These are phyloP conservation scores for Candolleomyces aberdarensis DNA, from an alignment of 768 basidiomycete genomes.

Conservation along the genomic window DNA sequence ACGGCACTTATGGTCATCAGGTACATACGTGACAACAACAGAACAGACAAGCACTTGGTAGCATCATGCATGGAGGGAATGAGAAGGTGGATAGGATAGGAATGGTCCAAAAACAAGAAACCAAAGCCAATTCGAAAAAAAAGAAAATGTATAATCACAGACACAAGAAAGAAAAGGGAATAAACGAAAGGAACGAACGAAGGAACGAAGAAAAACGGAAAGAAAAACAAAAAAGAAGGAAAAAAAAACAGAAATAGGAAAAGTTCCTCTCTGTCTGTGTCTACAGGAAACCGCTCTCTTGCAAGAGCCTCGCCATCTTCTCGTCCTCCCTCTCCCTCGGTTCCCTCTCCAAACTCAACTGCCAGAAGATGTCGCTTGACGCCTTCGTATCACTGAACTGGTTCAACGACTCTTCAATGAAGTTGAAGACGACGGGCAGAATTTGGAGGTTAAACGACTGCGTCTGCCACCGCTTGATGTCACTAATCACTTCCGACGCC, in stretches of 20 bases:
- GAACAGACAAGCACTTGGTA: background rate
- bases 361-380: conserved; percentile 79
- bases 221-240: background rate
- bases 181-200: background rate
- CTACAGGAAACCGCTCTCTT: conserved; percentile 86
- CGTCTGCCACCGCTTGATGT: conserved; percentile 95
- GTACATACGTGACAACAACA: background rate
- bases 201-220: background rate
- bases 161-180: background rate
- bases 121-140: conserved; percentile 9
- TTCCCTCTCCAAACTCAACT: conserved; percentile 81
- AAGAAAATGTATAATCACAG: background rate
- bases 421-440: conserved; percentile 64
- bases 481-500: conserved; percentile 93
- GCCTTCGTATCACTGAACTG: conserved; percentile 66
- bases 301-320: conserved; percentile 88
- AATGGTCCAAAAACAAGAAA: conserved; percentile 7
- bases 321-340: conserved; percentile 95
- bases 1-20: background rate
- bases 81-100: no score
- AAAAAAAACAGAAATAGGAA: background rate
- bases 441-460: conserved; percentile 82
- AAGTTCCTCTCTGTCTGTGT: background rate
- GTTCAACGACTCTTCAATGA: conserved; percentile 76
- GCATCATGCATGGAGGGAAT: background rate